Base-by-base conservation (phyloP, 2,329 filamentous ascomycete species). In the Fusarium subglutinans region DNA sequence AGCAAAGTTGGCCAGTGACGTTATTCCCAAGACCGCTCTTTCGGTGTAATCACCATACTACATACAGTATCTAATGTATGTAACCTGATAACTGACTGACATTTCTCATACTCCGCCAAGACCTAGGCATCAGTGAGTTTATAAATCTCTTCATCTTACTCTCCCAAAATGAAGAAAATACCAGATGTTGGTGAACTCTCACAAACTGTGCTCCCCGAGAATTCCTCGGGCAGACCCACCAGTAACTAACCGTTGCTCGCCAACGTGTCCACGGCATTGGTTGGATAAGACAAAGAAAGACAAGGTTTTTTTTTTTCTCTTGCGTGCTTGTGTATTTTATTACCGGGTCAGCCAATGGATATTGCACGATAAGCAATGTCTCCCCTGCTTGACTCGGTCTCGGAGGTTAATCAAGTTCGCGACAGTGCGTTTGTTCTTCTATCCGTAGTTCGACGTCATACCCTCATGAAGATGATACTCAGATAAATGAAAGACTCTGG, bases 201-300 rank as follows among this genome's bases (percentile, higher is more conserved):
- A 37, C 38, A 35, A 40, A 57, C 65, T 60, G 63, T 45, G 37
- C 48, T 73, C 51, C 40, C 72, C 72, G 72, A 72, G 59, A 75
- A 69, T 78, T 76, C 76, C 73, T 78, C 76, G 72, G 70, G 37
- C 60, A 51, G 73, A 66, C 70, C 76, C 76, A 77, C 76, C 75
- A 75, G 61, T 75, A 72, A 74, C 73, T 76, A 76, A 70, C 66
- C 70, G 63, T 55, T 62, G 40, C 62, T 71, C 66, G 70, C 63
- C 63, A 78, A 78, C 76, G 76, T 78, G 76, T 70, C 38, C 60
- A 67, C 60, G 66, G 63, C 55, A 77, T 77, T 78, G 74, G 76
- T 38, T 69, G 60, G 40, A 61, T 66, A 64, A 62, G 58, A 58
- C 54, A 66, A 68, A 37, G 63, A 61, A 61, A 22, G 63, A 40